These are phyloP conservation scores for Hyaloscypha variabilis DNA, from an alignment of 495 filamentous ascomycete species.

Conservation along the genomic window DNA sequence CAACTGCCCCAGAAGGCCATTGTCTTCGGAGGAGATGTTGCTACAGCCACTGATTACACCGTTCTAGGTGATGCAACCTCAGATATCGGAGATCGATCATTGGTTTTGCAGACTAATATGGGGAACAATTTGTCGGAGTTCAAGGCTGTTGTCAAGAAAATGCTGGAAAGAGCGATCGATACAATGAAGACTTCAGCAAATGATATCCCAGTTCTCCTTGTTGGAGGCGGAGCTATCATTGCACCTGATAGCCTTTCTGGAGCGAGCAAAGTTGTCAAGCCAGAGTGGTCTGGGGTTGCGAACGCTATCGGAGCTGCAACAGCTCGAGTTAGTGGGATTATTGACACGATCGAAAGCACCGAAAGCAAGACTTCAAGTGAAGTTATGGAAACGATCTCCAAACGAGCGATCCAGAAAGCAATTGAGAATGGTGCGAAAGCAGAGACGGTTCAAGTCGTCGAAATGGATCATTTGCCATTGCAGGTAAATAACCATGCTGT, in stretches of 20 bases:
- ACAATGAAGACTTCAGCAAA: conserved; percentile 52
- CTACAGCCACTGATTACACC: conserved; percentile 54
- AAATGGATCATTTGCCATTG: conserved; percentile 40
- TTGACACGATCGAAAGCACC: conserved; percentile 41
- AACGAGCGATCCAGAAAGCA: conserved; percentile 34
- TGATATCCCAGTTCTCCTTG: conserved; percentile 48
- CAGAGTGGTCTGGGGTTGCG: conserved; percentile 46
- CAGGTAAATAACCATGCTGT: conserved; percentile 22
- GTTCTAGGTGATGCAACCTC: conserved; percentile 41
- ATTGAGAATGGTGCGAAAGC: conserved; percentile 35
- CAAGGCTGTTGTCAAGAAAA: conserved; percentile 38
- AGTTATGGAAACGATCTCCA: conserved; percentile 34
- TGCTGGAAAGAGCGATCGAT: conserved; percentile 51
- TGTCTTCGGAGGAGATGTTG: conserved; percentile 51
- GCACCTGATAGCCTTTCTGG: conserved; percentile 37
- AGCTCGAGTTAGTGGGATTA: conserved; percentile 39
- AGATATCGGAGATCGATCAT: conserved; percentile 40
- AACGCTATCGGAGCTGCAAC: conserved; percentile 58
- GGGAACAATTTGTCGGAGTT: conserved; percentile 36
- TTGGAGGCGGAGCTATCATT: conserved; percentile 45
- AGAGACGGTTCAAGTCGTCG: conserved; percentile 34
- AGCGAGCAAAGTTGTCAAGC: conserved; percentile 41
- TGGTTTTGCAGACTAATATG: conserved; percentile 29
- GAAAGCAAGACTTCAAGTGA: conserved; percentile 32
- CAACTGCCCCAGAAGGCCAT: conserved; percentile 40